Conservation (phyloP, 148 eudicot species). For the Vaccinium macrocarpon region DNA sequence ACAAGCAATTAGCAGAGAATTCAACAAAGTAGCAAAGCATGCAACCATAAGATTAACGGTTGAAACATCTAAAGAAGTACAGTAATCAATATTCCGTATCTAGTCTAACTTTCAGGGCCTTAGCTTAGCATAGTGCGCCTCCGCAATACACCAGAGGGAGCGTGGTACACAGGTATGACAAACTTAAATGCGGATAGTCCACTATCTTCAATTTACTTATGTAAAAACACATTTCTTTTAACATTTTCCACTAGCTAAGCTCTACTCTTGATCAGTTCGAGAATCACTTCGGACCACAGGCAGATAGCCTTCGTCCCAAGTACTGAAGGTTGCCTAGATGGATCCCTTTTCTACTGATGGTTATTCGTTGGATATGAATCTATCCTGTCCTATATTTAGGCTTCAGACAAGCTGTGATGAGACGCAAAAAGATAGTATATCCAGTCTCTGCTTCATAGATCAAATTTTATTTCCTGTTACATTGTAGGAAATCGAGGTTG, state of each 20-base stretch:
- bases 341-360: not conserved
- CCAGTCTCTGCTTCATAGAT: not conserved
- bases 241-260: not conserved
- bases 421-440: not conserved
- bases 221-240: not conserved
- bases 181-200: not conserved
- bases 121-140: not conserved
- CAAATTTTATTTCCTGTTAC: not conserved
- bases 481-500: not conserved
- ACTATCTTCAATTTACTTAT: not conserved
- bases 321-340: not conserved
- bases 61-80: not conserved
- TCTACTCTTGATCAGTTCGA: not conserved
- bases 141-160: not conserved
- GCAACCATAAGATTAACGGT: too few species aligned
- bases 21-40: not conserved
- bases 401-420: not conserved
- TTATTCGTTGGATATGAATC: not conserved
- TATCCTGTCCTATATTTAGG: not conserved
- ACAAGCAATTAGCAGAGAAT: not conserved
- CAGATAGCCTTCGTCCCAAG: too few species aligned
- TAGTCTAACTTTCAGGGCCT: not conserved
- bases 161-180: not conserved
- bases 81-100: not conserved
- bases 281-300: not conserved